Evolutionary conservation across 2,329 filamentous ascomycete genomes (phyloP).

Genomic region (Clarireedia hainanense): DNA sequence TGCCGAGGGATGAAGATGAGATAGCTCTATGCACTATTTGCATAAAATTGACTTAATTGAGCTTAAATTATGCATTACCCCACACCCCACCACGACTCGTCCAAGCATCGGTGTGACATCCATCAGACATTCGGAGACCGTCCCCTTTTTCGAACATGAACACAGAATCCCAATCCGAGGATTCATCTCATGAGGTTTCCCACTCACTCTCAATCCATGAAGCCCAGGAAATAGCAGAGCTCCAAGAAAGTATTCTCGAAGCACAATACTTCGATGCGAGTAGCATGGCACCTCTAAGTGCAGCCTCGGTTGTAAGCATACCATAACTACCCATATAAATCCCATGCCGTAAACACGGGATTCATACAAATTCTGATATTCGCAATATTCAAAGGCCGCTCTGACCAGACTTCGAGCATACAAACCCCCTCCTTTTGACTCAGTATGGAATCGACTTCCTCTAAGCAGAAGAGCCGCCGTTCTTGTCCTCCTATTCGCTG

Average conservation of each 20-base stretch:
- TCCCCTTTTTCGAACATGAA: neutral
- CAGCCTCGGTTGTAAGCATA: constrained; percentile 25
- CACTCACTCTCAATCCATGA: constrained; percentile 20
- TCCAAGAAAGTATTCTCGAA: constrained; percentile 25
- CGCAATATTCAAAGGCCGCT: constrained; percentile 21
- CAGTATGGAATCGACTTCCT: constrained; percentile 54
- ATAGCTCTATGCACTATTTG: neutral
- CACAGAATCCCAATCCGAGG: neutral
- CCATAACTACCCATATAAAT: neutral
- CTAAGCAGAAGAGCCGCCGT: constrained; percentile 72
- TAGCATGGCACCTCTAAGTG: constrained; percentile 28
- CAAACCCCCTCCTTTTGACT: constrained; percentile 48
- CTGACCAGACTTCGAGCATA: constrained; percentile 53
- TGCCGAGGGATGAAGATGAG: no score
- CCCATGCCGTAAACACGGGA: neutral
- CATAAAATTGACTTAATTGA: neutral
- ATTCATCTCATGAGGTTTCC: neutral
- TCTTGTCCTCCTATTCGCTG: constrained; percentile 79
- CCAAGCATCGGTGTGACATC: neutral
- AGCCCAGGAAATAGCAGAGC: constrained; percentile 25
- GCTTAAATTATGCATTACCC: neutral
- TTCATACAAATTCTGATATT: neutral
- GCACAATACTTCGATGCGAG: constrained; percentile 28
- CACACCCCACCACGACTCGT: constrained; percentile 1
- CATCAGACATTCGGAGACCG: neutral